Base-by-base conservation (phyloP, 495 filamentous ascomycete species). In the Daldinia grandis region DNA sequence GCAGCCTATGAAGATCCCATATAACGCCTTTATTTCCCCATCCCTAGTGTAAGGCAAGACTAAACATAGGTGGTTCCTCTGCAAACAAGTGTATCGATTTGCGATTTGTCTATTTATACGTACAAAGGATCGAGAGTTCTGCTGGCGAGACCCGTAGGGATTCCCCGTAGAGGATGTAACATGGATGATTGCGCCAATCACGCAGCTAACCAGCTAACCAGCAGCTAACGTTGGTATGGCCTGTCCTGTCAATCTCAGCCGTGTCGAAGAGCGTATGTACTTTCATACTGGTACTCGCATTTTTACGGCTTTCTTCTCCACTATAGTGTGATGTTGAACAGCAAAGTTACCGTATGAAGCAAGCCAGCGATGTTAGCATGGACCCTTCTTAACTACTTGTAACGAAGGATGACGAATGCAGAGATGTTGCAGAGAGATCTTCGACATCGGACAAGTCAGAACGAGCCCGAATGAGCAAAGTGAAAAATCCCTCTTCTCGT, bases 401-500 rank as follows among this genome's bases (percentile, higher is more conserved):
- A 17, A 49, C 38, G 21, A 37, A 33, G n/a, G 50, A 72, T 72
- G 64, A 72, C 64, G 69, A 68, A 54, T 65, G 3, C 64, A n/a
- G 53, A 62, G 30, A 51, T 19, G 14, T 68, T 68, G 3, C 60
- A 30, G 30, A 62, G 37, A 56, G 31, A n/a, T 68, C 61, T 24
- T 57, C 54, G 1, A 33, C 21, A 40, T 56, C 21, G 28, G 42
- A 19, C 49, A 65, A 66, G 60, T 51, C 40, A 53, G 57, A 54
- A 62, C 25, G 30, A 64, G 31, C 28, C 21, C 62, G 50, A 49
- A 40, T 49, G 37, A 57, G 49, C 15, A 17, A 7, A 53, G 3
- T n/a, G 6, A 53, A 50, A 72, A 72, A 69, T 68, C 65, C 70
- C 65, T 73, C 70, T 47, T 73, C 70, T 73, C 70, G 70, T 73